Evolutionary conservation across 257 asterid species (phyloP).

Genomic region (Solanum paucissectum): DNA sequence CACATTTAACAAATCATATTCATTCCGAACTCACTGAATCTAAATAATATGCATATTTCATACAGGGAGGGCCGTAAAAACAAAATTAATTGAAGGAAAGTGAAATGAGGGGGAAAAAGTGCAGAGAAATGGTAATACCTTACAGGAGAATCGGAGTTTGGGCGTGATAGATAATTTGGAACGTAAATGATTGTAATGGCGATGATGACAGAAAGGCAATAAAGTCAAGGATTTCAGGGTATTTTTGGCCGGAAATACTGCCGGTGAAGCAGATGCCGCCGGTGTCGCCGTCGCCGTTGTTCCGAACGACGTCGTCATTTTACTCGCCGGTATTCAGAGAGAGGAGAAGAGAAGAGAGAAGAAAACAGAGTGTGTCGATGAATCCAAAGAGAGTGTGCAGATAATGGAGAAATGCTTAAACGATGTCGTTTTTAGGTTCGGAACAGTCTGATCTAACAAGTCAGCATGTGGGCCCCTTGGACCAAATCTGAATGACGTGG

Average conservation of each 20-base stretch:
- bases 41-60: background rate
- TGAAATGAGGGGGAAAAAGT: background rate
- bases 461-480: conserved; percentile 8
- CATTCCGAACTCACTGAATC: background rate
- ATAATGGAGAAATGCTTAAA: background rate
- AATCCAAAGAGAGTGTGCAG: conserved; percentile 28
- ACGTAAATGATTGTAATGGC: conserved; percentile 19
- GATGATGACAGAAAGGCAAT: conserved; percentile 25
- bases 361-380: conserved; percentile 33
- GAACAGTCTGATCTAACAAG: conserved; percentile 4
- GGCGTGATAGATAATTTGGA: conserved; percentile 46
- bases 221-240: conserved; percentile 27
- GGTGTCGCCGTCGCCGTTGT: conserved; percentile 10
- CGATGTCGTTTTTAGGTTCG: conserved; percentile 24
- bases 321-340: background rate
- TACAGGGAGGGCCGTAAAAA: background rate
- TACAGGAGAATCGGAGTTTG: conserved; percentile 43
- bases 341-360: conserved; percentile 9
- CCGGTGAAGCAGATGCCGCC: conserved; percentile 23
- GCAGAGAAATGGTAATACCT: conserved; percentile 21
- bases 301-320: conserved; percentile 70
- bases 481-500: background rate
- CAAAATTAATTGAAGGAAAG: background rate
- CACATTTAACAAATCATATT: background rate
- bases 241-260: conserved; percentile 33